Conservation (phyloP, 805 yeast species). For the Starmerella tilneyi region DNA sequence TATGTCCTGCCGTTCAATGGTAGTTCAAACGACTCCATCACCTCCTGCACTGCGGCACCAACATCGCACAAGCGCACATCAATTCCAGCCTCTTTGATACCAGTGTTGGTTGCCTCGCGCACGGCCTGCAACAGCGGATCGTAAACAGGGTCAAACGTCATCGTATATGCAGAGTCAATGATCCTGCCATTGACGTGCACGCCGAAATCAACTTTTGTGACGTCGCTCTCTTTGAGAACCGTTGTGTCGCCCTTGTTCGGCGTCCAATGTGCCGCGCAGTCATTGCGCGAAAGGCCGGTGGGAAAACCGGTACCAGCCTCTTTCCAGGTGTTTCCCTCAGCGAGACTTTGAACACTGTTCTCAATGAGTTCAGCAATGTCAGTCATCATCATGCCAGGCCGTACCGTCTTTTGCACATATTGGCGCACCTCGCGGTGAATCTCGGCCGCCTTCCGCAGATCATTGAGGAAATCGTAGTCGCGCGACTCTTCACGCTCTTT, state of each 20-base stretch:
- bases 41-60: slow-evolving; percentile 93
- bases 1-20: slow-evolving; percentile 77
- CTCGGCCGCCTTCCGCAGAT: slow-evolving; percentile 91
- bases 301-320: slow-evolving; percentile 94
- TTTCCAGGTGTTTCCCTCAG: slow-evolving; percentile 47
- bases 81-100: slow-evolving; percentile 85
- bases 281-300: slow-evolving; percentile 88
- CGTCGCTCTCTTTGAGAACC: slow-evolving; percentile 74
- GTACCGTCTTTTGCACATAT: slow-evolving; percentile 59
- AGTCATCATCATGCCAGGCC: slow-evolving; percentile 86
- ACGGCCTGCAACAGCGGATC: slow-evolving; percentile 77
- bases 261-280: slow-evolving; percentile 95
- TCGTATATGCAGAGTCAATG: slow-evolving; percentile 90
- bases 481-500: slow-evolving; percentile 49
- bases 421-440: slow-evolving; percentile 85
- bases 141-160: slow-evolving; percentile 59
- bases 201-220: slow-evolving; percentile 93
- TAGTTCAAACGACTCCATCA: slow-evolving; percentile 92
- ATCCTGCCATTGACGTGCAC: slow-evolving; percentile 92
- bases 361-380: slow-evolving; percentile 87
- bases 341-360: slow-evolving; percentile 63
- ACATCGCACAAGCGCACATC: slow-evolving; percentile 91
- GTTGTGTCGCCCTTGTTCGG: slow-evolving; percentile 92
- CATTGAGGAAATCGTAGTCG: slow-evolving; percentile 47
- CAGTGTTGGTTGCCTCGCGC: slow-evolving; percentile 85